phyloP scores from a whole-genome alignment of 179 eudicot species.

The Spinacia oleracea region DNA sequence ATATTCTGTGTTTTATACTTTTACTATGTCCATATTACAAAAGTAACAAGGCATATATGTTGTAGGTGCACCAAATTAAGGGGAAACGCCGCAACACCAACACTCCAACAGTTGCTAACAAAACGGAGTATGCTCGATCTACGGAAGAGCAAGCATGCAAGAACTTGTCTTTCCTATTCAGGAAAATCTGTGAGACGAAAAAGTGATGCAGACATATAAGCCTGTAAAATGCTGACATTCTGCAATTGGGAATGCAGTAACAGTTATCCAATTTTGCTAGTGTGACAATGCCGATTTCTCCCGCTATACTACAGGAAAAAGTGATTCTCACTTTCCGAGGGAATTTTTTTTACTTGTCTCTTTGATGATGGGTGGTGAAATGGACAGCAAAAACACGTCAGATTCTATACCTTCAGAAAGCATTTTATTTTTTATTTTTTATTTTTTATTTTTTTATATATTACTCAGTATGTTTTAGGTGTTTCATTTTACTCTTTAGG shows the following conservation, averaged over 20 bases:
- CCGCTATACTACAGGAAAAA: slow-evolving; percentile 5
- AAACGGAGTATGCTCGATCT: too few relatives aligned
- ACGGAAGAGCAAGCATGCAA: not conserved
- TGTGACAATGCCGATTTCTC: not conserved
- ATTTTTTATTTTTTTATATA: too few relatives aligned
- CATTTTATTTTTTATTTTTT: slow-evolving; percentile 5
- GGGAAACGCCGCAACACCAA: too few relatives aligned
- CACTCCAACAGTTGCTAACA: too few relatives aligned
- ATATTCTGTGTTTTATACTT: too few relatives aligned
- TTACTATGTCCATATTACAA: not conserved
- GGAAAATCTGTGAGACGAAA: not conserved
- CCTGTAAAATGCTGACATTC: slow-evolving; percentile 9
- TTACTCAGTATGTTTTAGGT: too few relatives aligned
- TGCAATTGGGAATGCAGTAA: not conserved
- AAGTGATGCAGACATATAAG: slow-evolving; percentile 8
- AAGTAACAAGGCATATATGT: not conserved
- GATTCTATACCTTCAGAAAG: slow-evolving; percentile 25
- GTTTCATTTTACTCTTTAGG: too few relatives aligned
- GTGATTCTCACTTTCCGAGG: slow-evolving; percentile 16
- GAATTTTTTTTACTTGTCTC: slow-evolving; percentile 23
- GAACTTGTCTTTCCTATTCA: not conserved
- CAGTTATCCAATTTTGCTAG: slow-evolving; percentile 3
- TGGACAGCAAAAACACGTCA: not conserved
- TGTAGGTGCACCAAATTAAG: not conserved
- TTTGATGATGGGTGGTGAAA: slow-evolving; percentile 23